These are phyloP conservation scores for Phellinidium pouzarii DNA, from an alignment of 1,284 basidiomycete species.

Conservation along the genomic window DNA sequence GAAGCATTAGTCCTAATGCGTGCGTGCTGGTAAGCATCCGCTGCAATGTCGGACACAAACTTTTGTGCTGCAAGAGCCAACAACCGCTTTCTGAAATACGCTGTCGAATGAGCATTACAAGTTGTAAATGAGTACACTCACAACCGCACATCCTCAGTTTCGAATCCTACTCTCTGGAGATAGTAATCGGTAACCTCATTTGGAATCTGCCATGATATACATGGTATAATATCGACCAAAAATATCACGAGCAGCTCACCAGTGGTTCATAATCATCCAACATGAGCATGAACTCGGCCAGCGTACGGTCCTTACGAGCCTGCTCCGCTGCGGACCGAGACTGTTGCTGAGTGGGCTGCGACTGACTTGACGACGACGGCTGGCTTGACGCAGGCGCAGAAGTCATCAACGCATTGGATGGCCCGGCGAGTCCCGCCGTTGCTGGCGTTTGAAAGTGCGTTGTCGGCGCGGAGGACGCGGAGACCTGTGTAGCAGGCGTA, in stretches of 20 bases:
- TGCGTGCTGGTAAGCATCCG: slow-evolving; percentile 97
- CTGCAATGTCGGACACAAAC: slow-evolving; percentile 94
- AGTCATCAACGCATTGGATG: background rate
- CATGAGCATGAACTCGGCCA: slow-evolving; percentile 94
- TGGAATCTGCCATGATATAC: slow-evolving; percentile 62
- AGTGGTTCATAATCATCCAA: slow-evolving; percentile 96
- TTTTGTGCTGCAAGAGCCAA: slow-evolving; percentile 96
- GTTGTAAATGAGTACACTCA: slow-evolving; percentile 35
- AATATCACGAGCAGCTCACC: slow-evolving; percentile 40
- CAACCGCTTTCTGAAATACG: slow-evolving; percentile 71
- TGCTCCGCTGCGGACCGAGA: slow-evolving; percentile 73
- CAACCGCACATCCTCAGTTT: slow-evolving; percentile 90
- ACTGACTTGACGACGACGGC: slow-evolving; percentile 14
- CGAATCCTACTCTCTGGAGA: slow-evolving; percentile 93
- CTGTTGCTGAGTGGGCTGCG: slow-evolving; percentile 30
- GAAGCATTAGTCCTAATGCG: slow-evolving; percentile 83
- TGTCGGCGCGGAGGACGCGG: background rate
- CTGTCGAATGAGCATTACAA: slow-evolving; percentile 9
- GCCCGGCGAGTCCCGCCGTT: background rate
- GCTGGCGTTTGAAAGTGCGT: slow-evolving; percentile 9
- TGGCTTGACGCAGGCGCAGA: slow-evolving; percentile 20
- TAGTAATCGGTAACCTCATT: slow-evolving; percentile 99
- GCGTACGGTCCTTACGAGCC: slow-evolving; percentile 78
- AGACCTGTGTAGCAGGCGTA: slow-evolving; percentile 6
- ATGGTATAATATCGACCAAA: background rate